Base-by-base conservation (phyloP, 352 stramenopile species). In the Phytophthora cryptogea region DNA sequence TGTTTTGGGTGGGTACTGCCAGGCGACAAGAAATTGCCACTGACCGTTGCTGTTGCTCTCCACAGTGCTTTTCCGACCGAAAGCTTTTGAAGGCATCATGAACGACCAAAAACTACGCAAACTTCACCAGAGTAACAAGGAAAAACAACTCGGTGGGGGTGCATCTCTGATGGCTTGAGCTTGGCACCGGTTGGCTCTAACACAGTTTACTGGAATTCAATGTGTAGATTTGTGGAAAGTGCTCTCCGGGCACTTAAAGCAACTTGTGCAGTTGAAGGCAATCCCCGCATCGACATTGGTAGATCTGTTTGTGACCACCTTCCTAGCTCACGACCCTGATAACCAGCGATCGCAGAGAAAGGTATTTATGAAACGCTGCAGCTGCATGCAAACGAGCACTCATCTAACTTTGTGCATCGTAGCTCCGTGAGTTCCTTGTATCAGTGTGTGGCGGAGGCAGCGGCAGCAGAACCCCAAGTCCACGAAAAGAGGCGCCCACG, bases 21-120 rank as follows among this genome's bases (percentile, higher is more conserved):
- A 44, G 27, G 16, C 16, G 6, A 8, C 8, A 9, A 28, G 26
- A 37, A 33, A 17, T 8, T 28, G 23, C 32, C 7, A 49, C 20
- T 49, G 20, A 49, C 41, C 5, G 47, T 27, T 2, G 13, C 49
- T 44, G 32, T 51, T 50, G 8, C 44, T 41, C 11, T n/a, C 5
- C 59, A 5, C 48, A 94, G 81, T 76, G 16, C 50, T 92, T 5
- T 94, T 92, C 28, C 79, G 83, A 27, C 32, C 68, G 2, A 83
- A 87, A 49, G 72, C 80, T 10, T 92, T 94, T 45, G 85, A 91
- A 74, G 85, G 81, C 3, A 92, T 92, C 44, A 86, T 94, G 70
- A 90, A 75, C 51, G 76, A 91, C 28, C 76, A 89, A 53, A 88
- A 89, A 32, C 73, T 94, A 16, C 76, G 83, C 33, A 92, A 92